A percentile compares a stretch with the other conserved stretches of the same genome.
phyloP scores from a whole-genome alignment of 441 rosid genomes.

The Erodium texanum region DNA sequence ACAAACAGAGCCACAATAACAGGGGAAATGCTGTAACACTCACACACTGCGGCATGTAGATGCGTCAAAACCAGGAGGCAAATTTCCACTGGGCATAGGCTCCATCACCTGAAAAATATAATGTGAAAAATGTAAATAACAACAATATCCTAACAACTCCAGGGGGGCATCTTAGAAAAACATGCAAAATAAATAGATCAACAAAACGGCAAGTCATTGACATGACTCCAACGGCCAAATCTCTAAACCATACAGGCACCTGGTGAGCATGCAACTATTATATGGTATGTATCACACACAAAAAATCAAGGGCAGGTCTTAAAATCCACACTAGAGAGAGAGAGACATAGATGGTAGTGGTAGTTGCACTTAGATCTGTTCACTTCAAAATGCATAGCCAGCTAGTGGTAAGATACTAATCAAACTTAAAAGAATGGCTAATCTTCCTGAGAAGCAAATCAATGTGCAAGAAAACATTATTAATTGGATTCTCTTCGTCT shows the following conservation, averaged over 20 bases:
- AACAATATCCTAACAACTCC: not conserved
- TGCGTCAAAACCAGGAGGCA: constrained; percentile 99
- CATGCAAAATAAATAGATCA: not conserved
- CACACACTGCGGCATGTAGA: constrained; percentile 99
- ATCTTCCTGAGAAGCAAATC: not conserved
- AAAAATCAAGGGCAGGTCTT: not conserved
- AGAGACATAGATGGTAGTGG: no score
- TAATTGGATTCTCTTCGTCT: not conserved
- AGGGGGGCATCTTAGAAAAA: no score
- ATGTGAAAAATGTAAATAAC: constrained; percentile 21
- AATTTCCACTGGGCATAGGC: constrained; percentile 96
- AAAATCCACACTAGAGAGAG: not conserved
- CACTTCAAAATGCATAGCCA: not conserved
- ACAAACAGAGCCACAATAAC: no score
- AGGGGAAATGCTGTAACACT: constrained; percentile 22
- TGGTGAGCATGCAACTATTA: not conserved
- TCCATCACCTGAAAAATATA: constrained; percentile 72
- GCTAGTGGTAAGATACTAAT: not conserved
- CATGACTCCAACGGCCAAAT: not conserved
- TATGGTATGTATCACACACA: not conserved
- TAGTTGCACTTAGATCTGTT: not conserved
- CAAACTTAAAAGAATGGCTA: not conserved
- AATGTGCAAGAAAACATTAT: not conserved
- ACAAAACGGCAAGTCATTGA: not conserved
- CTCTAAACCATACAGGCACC: not conserved